phyloP scores from a whole-genome alignment of 2,329 filamentous ascomycete genomes.

The Pyricularia sp. region DNA sequence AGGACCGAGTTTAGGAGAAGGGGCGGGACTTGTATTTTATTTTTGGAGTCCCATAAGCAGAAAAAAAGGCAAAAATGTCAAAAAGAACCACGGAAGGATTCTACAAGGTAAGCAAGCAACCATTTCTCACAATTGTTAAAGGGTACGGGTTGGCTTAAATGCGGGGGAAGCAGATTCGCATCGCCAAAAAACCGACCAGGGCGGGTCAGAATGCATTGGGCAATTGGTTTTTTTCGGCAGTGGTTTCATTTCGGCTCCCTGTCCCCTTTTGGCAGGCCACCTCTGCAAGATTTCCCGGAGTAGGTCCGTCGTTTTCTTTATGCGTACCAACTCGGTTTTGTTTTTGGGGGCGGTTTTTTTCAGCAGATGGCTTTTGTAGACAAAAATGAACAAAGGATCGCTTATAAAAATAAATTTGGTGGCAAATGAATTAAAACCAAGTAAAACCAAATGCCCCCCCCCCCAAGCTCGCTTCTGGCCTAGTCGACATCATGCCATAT shows the following conservation, averaged over 20 bases:
- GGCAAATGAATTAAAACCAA: background rate
- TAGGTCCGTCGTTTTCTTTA: background rate
- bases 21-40: background rate
- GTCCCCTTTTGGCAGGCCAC: background rate
- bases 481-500: background rate
- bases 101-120: background rate
- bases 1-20: background rate
- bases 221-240: background rate
- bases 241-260: background rate
- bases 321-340: background rate
- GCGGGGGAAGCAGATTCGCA: background rate
- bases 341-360: background rate
- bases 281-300: background rate
- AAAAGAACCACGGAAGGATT: background rate
- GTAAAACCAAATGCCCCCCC: too few relatives aligned
- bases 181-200: background rate
- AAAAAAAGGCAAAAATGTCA: background rate
- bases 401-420: background rate
- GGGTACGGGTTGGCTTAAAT: background rate
- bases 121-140: background rate
- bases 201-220: background rate
- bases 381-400: background rate
- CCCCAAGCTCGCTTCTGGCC: background rate
- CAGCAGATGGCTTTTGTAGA: background rate
- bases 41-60: background rate